Evolutionary conservation across 805 yeast species (phyloP), one percentile per base, ranked within the genome.

Genomic region (Candida odintsovae): DNA sequence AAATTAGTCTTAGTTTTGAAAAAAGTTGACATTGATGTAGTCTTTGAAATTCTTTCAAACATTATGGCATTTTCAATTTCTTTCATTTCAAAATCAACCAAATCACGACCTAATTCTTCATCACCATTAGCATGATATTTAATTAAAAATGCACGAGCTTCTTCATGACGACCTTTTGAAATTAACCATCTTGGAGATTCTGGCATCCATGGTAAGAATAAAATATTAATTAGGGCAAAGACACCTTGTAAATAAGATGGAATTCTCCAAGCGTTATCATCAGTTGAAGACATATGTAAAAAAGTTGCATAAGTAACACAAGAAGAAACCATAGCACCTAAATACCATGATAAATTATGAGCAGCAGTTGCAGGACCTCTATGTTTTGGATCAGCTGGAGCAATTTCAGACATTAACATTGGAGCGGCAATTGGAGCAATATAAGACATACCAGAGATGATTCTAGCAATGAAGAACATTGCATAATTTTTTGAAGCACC

Each of bases 261-360:
- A 45, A 78, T 64, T 63, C 78, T 74, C 83, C 83, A 78, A 23
- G 72, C 64, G 68, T 72, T 70, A 35, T 64, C 56, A 40, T 54
- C 40, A 21, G 46, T 43, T 26, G 35, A 25, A 7, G 40, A 19
- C 35, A 61, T 31, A 45, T 51, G 52, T 50, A 62, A 60, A 16
- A 62, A 61, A 16, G 77, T 66, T 56, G 80, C 82, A 51, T 66
- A 75, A 3, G 78, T 67, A 42, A 71, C 68, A 76, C 78, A 72
- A 23, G 78, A 75, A 8, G 81, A 76, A 41, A 77, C 58, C 46
- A 75, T 57, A n/a, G 79, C 78, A 40, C 82, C 82, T 35, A 75
- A 54, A 53, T 73, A 75, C 80, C 79, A 76, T 50, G 71, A 70
- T 19, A 72, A 68, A 58, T 77, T 77, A 63, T 69, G 77, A 46